Percentiles rank a stretch among this genome's conserved stretches.
Conservation (phyloP, 768 basidiomycete species). For the Lactarius pseudohatsudake region DNA sequence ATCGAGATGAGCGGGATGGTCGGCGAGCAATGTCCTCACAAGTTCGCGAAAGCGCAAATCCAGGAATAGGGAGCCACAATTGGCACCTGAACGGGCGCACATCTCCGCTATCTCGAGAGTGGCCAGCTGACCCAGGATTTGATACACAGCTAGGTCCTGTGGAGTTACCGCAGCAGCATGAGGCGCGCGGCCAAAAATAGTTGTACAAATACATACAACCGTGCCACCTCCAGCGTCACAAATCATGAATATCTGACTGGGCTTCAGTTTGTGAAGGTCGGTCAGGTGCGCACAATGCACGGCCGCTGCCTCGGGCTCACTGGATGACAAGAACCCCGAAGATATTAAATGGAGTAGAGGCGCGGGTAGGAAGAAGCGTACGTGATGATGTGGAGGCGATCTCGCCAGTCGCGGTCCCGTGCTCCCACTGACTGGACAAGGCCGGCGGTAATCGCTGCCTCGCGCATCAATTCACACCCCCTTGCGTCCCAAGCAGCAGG, state of each 20-base stretch:
- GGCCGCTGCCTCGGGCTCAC: constrained; percentile 82
- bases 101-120: constrained; percentile 91
- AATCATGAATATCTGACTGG: constrained; percentile 87
- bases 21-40: constrained; percentile 70
- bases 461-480: constrained; percentile 83
- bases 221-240: constrained; percentile 65
- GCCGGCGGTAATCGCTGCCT: constrained; percentile 77
- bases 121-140: constrained; percentile 75
- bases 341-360: constrained; percentile 12
- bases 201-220: constrained; percentile 15
- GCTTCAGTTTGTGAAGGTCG: constrained; percentile 72
- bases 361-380: constrained; percentile 33
- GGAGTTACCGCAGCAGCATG: constrained; percentile 23
- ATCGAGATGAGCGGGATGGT: constrained; percentile 85
- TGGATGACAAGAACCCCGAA: constrained; percentile 30
- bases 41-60: constrained; percentile 85
- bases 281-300: constrained; percentile 85
- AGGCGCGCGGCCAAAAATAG: constrained; percentile 10
- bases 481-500: constrained; percentile 91
- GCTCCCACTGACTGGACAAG: constrained; percentile 71
- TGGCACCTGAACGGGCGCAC: constrained; percentile 83
- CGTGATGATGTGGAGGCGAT: constrained; percentile 82
- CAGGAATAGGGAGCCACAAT: constrained; percentile 84
- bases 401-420: constrained; percentile 73
- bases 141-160: constrained; percentile 48